Evolutionary conservation across 2,329 filamentous ascomycete genomes (phyloP).

Genomic region (Parastagonospora nodorum): DNA sequence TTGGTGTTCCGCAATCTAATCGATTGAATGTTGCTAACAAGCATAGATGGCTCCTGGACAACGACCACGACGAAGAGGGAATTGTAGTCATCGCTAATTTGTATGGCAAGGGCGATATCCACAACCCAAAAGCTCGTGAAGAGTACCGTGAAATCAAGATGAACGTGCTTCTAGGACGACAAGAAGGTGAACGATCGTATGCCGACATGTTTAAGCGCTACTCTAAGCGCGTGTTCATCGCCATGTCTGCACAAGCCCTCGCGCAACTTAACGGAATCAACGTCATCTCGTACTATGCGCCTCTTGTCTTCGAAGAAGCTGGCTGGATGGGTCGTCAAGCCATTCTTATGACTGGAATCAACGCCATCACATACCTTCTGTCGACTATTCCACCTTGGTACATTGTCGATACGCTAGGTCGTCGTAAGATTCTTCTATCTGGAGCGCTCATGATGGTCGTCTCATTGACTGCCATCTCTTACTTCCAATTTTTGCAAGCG

Average conservation of each 20-base stretch:
- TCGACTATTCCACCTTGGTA: slow-evolving; percentile 98
- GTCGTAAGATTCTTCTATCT: slow-evolving; percentile 84
- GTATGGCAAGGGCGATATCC: slow-evolving; percentile 93
- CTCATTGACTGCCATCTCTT: slow-evolving; percentile 86
- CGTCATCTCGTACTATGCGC: slow-evolving; percentile 98
- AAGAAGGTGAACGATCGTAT: slow-evolving; percentile 93
- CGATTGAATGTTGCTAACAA: slow-evolving; percentile 8
- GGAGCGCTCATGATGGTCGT: slow-evolving; percentile 89
- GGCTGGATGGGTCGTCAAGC: slow-evolving; percentile 93
- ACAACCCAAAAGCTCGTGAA: slow-evolving; percentile 87
- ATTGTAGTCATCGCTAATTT: slow-evolving; percentile 98
- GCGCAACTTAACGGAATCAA: slow-evolving; percentile 99
- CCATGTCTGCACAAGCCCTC: slow-evolving; percentile 96
- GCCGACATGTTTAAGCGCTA: slow-evolving; percentile 94
- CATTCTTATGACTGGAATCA: slow-evolving; percentile 96
- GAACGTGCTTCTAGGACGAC: slow-evolving; percentile 88
- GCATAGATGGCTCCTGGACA: slow-evolving; percentile 89
- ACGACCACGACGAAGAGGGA: slow-evolving; percentile 96
- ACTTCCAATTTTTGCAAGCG: slow-evolving; percentile 91
- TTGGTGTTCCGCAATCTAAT: slow-evolving; percentile 48
- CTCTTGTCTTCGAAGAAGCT: slow-evolving; percentile 92
- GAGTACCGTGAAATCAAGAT: slow-evolving; percentile 99
- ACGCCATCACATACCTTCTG: slow-evolving; percentile 85
- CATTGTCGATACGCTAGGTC: slow-evolving; percentile 88
- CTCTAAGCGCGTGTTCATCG: slow-evolving; percentile 90